Evolutionary conservation across 805 yeast species (phyloP), one percentile per base, ranked within the genome.

Genomic region (Kodamaea hsintzibuensis): DNA sequence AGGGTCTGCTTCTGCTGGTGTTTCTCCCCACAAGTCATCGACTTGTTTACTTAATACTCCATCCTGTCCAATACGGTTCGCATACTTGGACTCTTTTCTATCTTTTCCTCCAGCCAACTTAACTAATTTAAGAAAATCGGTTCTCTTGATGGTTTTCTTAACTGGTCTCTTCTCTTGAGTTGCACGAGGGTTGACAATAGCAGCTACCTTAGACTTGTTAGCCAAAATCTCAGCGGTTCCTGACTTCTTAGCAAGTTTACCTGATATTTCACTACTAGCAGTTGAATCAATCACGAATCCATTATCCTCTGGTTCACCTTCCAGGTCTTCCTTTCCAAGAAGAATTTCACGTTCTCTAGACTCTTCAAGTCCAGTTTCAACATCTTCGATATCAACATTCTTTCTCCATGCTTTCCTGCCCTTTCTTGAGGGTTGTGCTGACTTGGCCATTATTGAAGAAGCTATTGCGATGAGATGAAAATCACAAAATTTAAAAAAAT

Each of bases 371-470:
- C 87, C 88, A 33, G 72, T 69, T 64, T 88, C 91, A 48, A 95
- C 76, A 58, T 91, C 97, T 19, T 83, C 84, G 16, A 95, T 74
- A 68, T 95, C 96, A 55, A 95, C 88, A 70, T 95, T 90, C 71
- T 91, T 91, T 68, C 96, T 83, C 96, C 98, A 90, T 4, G 96
- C 85, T 67, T 82, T 86, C 79, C 89, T 93, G 44, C 97, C 96
- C 76, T 95, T 95, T 65, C 98, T 81, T 7, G 97, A 91, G 3
- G 88, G 65, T 71, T 92, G 97, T 44, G 74, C 74, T 42, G 52
- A 27, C 19, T 51, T 45, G 37, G 47, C 50, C 54, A 50, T 50
- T 16, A 33, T 16, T 30, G 35, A 30, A 16, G 42, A 43, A 42
- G 13, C 14, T 33, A 30, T 17, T 47, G 50, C 39, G 50, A 47